phyloP scores from a whole-genome alignment of 2,329 filamentous ascomycete species.

The Neurospora sp. region DNA sequence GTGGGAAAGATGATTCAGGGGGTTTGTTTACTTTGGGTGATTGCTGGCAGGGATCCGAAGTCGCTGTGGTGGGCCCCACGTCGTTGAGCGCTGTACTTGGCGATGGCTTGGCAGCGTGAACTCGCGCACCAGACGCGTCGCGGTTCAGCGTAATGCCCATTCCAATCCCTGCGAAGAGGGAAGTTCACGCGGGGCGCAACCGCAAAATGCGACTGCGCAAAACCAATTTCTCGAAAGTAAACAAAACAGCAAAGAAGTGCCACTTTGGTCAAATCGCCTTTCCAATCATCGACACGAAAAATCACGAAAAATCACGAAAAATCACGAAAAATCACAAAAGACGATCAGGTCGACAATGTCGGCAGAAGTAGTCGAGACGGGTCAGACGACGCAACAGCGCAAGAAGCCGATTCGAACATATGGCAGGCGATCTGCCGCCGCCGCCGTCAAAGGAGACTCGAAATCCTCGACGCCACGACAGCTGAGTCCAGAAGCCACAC shows the following conservation, averaged over 20 bases:
- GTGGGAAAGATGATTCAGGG: background rate
- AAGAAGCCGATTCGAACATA: conserved; percentile 28
- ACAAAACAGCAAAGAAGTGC: background rate
- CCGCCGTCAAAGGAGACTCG: conserved; percentile 2
- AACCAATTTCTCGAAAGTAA: background rate
- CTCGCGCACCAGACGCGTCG: background rate
- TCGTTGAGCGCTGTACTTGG: background rate
- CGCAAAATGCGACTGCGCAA: background rate
- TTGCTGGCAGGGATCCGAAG: background rate
- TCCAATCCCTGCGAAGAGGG: background rate
- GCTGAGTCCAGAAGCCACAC: background rate
- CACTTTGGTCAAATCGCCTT: background rate
- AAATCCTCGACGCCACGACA: background rate
- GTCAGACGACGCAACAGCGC: conserved; percentile 1
- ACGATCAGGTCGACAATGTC: conserved; percentile 2
- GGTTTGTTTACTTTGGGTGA: background rate
- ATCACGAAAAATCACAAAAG: background rate
- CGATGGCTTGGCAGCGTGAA: background rate
- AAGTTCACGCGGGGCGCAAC: background rate
- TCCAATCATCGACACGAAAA: no score
- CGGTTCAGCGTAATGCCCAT: background rate
- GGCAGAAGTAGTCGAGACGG: background rate
- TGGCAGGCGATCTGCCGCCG: conserved; percentile 20
- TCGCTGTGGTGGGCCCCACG: background rate
- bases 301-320: no score